A percentile compares a stretch with the other conserved stretches of the same genome.
These are phyloP conservation scores for Xylariaceae sp. DNA, from an alignment of 2,329 filamentous ascomycete species.

Conservation along the genomic window DNA sequence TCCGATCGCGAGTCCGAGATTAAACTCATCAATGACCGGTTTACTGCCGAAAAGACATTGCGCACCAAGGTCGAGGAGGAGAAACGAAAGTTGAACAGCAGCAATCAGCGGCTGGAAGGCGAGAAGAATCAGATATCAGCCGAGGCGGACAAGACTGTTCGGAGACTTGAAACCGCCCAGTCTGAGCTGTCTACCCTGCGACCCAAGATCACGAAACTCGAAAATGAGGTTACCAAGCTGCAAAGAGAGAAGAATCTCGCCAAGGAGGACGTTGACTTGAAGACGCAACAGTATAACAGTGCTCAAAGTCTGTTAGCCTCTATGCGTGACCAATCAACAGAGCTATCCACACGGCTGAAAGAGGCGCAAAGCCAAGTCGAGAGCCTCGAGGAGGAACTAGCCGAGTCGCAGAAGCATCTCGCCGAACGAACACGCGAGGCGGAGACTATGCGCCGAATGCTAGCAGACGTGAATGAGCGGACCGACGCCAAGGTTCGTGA, in stretches of 20 bases:
- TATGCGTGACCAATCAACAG: constrained; percentile 87
- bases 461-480: constrained; percentile 79
- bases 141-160: constrained; percentile 62
- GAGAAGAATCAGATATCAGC: constrained; percentile 75
- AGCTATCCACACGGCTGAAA: constrained; percentile 86
- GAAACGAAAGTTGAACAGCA: constrained; percentile 65
- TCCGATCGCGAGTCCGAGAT: constrained; percentile 74
- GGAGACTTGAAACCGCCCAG: constrained; percentile 65
- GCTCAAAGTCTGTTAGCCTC: constrained; percentile 81
- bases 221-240: constrained; percentile 66
- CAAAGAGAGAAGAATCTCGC: constrained; percentile 61
- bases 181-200: constrained; percentile 67
- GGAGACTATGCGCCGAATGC: constrained; percentile 86
- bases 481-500: constrained; percentile 79
- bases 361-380: constrained; percentile 79
- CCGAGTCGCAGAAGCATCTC: constrained; percentile 80
- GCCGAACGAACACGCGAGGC: constrained; percentile 84
- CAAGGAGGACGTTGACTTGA: constrained; percentile 76
- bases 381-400: constrained; percentile 84
- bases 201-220: constrained; percentile 58
- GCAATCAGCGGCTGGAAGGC: constrained; percentile 70
- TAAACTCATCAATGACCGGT: constrained; percentile 69
- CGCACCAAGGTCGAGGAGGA: constrained; percentile 74
- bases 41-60: constrained; percentile 66
- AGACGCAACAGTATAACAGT: constrained; percentile 77